Base-by-base conservation (phyloP, 2,329 filamentous ascomycete species). In the Colletotrichum incanum region DNA sequence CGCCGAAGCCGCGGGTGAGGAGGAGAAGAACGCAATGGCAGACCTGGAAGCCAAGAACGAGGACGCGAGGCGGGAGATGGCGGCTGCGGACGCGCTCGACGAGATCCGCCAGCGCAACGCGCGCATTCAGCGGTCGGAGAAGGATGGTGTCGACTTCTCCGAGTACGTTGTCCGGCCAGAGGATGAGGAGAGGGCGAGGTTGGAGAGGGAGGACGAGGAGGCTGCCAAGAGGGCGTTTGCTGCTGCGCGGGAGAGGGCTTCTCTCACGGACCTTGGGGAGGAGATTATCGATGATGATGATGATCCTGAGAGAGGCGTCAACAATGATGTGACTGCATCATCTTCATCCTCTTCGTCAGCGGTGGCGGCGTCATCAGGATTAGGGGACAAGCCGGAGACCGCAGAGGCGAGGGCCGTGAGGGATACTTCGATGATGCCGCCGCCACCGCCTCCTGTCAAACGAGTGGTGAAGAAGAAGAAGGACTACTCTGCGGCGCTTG, bases 21-120 rank as follows among this genome's bases (percentile, higher is more conserved):
- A 89, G 75, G 94, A 98, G 81, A 88, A 91, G 75, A 95, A 98
- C 81, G 94, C 94, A 28, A 99, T 99, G 97, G 93, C 93, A 69
- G 95, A 98, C 80, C 84, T 99, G 58, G 96, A 99, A 84, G 92
- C 93, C 74, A 98, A 98, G 85, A 98, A 96, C 67, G 85, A 93
- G 28, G 96, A 99, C 81, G 95, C 95, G 1, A 95, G 96, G 85
- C 89, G 93, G 50, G 96, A 99, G 83, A 99, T 99, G 95, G 94
- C 93, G 23, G 94, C 98, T 55, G 96, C 96, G 2, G 96, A 99
- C 85, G 96, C 95, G 9, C 84, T 99, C 67, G 96, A 99, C 81
- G 95, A 98, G 84, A 98, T 99, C 69, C 88, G 96, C 67, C 96
- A 94, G 64, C 86, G 96, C 75, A 99, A 99, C 83, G 96, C 96